These are phyloP conservation scores for Eimeria necatrix DNA, from an alignment of 169 alveolate species.

Conservation along the genomic window DNA sequence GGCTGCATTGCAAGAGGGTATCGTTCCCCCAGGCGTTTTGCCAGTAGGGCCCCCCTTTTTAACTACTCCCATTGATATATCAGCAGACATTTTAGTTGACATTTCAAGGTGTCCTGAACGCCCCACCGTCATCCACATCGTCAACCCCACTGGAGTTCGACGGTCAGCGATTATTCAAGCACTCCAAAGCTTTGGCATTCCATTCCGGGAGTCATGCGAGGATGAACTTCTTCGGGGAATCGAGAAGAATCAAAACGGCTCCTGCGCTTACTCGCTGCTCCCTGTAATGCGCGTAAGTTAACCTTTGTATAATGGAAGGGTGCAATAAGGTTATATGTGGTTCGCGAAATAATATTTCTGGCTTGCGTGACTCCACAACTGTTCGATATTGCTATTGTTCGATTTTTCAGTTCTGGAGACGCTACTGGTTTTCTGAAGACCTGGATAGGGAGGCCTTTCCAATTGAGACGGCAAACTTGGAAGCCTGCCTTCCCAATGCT, in stretches of 20 bases:
- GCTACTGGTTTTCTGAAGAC: slow-evolving; percentile 75
- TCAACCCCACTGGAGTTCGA: slow-evolving; percentile 64
- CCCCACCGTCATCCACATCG: slow-evolving; percentile 58
- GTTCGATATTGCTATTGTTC: neutral
- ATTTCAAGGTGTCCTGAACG: slow-evolving; percentile 40
- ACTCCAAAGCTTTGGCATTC: neutral
- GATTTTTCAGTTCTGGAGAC: slow-evolving; percentile 70
- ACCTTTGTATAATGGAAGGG: neutral
- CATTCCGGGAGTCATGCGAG: slow-evolving; percentile 46
- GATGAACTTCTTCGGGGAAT: slow-evolving; percentile 74
- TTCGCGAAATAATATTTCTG: too few species aligned
- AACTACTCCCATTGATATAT: slow-evolving; percentile 70
- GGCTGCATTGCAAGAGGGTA: slow-evolving; percentile 82
- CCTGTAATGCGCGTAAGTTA: slow-evolving; percentile 70
- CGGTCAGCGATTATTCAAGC: slow-evolving; percentile 39
- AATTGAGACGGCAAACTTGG: neutral
- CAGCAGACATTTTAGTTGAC: slow-evolving; percentile 46
- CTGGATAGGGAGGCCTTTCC: slow-evolving; percentile 73
- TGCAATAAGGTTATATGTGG: too few species aligned
- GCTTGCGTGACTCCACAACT: too few species aligned
- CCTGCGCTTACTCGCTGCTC: slow-evolving; percentile 43
- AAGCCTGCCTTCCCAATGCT: slow-evolving; percentile 55
- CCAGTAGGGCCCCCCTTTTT: slow-evolving; percentile 79
- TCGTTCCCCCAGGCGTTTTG: slow-evolving; percentile 82
- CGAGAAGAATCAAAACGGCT: slow-evolving; percentile 70